These are phyloP conservation scores for Artemisia tridentata DNA, from an alignment of 129 eudicot species.

Conservation along the genomic window DNA sequence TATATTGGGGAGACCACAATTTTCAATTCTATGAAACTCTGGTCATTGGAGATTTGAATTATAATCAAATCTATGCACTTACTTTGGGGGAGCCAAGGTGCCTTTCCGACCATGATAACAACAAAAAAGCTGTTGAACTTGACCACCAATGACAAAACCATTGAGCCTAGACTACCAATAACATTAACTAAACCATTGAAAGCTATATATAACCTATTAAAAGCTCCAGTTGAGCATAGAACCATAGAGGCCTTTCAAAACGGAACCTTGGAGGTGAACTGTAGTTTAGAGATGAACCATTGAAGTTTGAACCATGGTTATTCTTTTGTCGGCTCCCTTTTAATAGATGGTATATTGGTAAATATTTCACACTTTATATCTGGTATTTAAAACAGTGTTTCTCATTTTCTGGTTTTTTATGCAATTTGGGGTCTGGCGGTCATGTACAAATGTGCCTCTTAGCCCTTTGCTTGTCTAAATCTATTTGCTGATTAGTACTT, in stretches of 20 bases:
- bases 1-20: neutral
- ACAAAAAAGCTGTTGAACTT: neutral
- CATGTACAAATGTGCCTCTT: constrained; percentile 3
- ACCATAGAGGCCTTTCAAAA: neutral
- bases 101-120: neutral
- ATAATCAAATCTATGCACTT: neutral
- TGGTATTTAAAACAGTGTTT: neutral
- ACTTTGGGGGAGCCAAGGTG: constrained; percentile 2
- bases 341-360: neutral
- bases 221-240: neutral
- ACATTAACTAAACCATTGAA: neutral
- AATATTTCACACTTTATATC: constrained; percentile 2
- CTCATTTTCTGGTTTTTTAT: neutral
- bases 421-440: neutral
- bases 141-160: neutral
- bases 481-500: constrained; percentile 7
- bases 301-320: neutral
- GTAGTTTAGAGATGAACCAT: neutral
- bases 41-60: neutral
- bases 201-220: neutral
- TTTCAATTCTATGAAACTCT: no score
- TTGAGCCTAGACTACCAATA: neutral
- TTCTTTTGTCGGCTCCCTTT: neutral
- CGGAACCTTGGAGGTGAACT: neutral
- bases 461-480: neutral